These are phyloP conservation scores for Xylaria sp. DNA, from an alignment of 2,329 filamentous ascomycete genomes.

Conservation along the genomic window DNA sequence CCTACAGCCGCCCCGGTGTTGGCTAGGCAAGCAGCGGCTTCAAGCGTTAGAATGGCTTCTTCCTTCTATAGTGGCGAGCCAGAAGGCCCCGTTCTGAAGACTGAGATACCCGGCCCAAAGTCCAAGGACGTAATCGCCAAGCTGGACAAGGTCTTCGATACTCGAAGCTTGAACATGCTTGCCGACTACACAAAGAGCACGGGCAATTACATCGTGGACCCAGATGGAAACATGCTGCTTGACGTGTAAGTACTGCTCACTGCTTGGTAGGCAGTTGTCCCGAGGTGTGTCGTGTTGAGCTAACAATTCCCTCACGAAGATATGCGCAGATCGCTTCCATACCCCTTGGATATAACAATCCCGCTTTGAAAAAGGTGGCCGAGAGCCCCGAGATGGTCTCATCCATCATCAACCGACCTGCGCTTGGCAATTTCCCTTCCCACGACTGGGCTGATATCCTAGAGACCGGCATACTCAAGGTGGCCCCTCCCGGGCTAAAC, in stretches of 20 bases:
- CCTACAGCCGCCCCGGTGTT: conserved; percentile 23
- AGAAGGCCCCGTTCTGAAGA: conserved; percentile 58
- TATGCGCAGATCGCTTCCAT: conserved; percentile 95
- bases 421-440: conserved; percentile 88
- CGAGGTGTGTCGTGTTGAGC: neutral
- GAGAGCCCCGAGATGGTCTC: conserved; percentile 78
- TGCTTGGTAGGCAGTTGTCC: neutral
- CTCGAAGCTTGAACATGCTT: conserved; percentile 83
- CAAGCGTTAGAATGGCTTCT: conserved; percentile 37
- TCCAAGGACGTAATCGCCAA: conserved; percentile 71
- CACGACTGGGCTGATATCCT: conserved; percentile 83
- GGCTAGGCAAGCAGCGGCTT: conserved; percentile 28
- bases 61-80: conserved; percentile 53
- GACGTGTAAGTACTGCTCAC: conserved; percentile 62
- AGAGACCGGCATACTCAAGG: conserved; percentile 78
- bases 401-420: conserved; percentile 85
- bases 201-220: conserved; percentile 81
- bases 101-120: conserved; percentile 76
- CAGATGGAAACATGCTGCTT: conserved; percentile 74
- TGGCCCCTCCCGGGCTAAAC: conserved; percentile 80
- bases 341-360: conserved; percentile 91
- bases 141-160: conserved; percentile 82
- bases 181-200: conserved; percentile 74
- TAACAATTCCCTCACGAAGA: conserved; percentile 45
- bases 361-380: conserved; percentile 71